A percentile compares a stretch with the other conserved stretches of the same genome.
phyloP scores from a whole-genome alignment of 1,139 yeast species.

The Schwanniomyces etchellsii region DNA sequence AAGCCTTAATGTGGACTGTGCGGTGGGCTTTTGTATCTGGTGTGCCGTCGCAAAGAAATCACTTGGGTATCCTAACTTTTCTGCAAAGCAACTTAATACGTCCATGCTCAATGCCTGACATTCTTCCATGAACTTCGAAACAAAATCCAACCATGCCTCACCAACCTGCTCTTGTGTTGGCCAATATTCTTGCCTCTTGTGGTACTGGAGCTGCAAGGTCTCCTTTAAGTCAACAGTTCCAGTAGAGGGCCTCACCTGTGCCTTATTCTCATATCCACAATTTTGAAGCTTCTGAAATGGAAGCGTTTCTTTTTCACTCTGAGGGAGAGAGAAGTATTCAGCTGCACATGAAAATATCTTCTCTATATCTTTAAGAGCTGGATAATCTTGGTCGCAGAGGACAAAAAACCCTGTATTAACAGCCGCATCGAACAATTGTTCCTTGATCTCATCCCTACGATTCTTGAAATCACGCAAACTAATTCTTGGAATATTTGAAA shows the following conservation, averaged over 20 bases:
- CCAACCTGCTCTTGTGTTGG: slow-evolving; percentile 18
- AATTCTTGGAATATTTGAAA: slow-evolving; percentile 16
- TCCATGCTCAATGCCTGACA: slow-evolving; percentile 15
- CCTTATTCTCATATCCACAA: slow-evolving; percentile 20
- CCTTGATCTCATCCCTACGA: slow-evolving; percentile 19
- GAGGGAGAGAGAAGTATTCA: slow-evolving; percentile 13
- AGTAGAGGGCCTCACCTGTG: slow-evolving; percentile 24
- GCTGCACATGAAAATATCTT: slow-evolving; percentile 13
- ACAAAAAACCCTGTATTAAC: slow-evolving; percentile 18
- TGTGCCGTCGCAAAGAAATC: slow-evolving; percentile 19
- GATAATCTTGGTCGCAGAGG: slow-evolving; percentile 18
- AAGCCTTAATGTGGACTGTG: slow-evolving; percentile 22
- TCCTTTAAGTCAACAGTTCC: slow-evolving; percentile 23
- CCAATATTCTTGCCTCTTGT: slow-evolving; percentile 18
- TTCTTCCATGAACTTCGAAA: slow-evolving; percentile 13
- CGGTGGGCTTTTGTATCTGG: slow-evolving; percentile 14
- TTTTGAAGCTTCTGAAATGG: slow-evolving; percentile 18
- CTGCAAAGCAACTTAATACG: slow-evolving; percentile 16
- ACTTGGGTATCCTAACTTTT: slow-evolving; percentile 15
- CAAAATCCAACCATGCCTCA: slow-evolving; percentile 15
- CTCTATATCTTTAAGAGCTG: slow-evolving; percentile 16
- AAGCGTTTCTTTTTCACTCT: slow-evolving; percentile 13
- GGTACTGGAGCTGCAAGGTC: slow-evolving; percentile 22
- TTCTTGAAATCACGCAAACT: slow-evolving; percentile 13
- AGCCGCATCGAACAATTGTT: slow-evolving; percentile 18